Evolutionary conservation across 169 alveolate species (phyloP), one percentile per base, ranked within the genome.

Genomic region (Plasmodium coatneyi): DNA sequence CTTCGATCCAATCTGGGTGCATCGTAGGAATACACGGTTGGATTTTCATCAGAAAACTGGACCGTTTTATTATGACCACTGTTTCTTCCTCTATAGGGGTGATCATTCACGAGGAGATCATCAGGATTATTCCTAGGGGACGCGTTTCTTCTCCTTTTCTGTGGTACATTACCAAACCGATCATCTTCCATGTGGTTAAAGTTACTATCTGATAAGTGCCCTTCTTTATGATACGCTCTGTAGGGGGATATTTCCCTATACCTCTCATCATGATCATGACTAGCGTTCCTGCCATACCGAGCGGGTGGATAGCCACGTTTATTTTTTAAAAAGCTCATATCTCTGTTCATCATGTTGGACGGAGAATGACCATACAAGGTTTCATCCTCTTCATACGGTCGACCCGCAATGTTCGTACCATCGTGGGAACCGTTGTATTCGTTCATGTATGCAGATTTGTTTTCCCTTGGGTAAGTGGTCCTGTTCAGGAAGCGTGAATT

Each of bases 1-100:
- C 54, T 79, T 22, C 56, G 25, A 49, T 54, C 36, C 36, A 30
- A 52, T 54, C 32, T 19, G 39, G 28, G 36, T 32, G 54, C 52
- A 52, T 81, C 80, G 39, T 81, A 54, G 3, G 90, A 81, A 81
- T 49, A 52, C 28, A 30, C 54, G 16, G 41, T 81, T 30, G 52
- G 80, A 81, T 81, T 41, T 49, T 81, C 54, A 81, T 81, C 52
- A 52, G 39, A 10, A 54, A 54, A 54, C 28, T 54, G 76, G 32
- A 81, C 90, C 22, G 90, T 81, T 30, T 81, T 81, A 30, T 81
- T 81, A 30, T 49, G 28, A 12, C 79, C n/a, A 25, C 52, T n/a
- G 12, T 54, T 81, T 66, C 5, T 54, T 16, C 79, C 84, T 30
- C 32, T 41, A 79, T 36, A 79, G 7, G 84, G 30, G 1, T 36